phyloP scores from a whole-genome alignment of 2,329 filamentous ascomycete genomes.

The Botrytis fragariae region DNA sequence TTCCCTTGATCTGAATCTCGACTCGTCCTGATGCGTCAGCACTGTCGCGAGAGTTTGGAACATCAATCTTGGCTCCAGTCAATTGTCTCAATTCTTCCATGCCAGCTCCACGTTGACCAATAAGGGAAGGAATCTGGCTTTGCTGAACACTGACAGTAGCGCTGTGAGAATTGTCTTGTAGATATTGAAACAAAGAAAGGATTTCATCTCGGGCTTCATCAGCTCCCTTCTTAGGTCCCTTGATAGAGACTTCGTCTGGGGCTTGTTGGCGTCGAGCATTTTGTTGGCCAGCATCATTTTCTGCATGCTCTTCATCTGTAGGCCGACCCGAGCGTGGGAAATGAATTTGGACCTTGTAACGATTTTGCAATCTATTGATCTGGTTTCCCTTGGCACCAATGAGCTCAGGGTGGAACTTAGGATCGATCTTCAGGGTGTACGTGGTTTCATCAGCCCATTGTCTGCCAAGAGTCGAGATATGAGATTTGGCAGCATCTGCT shows the following conservation, averaged over 20 bases:
- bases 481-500: constrained; percentile 78
- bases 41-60: constrained; percentile 76
- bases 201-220: constrained; percentile 92
- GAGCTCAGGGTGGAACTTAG: constrained; percentile 89
- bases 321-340: constrained; percentile 73
- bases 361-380: constrained; percentile 87
- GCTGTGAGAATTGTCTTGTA: constrained; percentile 80
- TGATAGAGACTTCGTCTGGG: constrained; percentile 84
- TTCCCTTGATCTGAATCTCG: constrained; percentile 89
- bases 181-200: constrained; percentile 81
- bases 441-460: constrained; percentile 89
- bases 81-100: constrained; percentile 85
- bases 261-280: constrained; percentile 66
- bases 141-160: constrained; percentile 82
- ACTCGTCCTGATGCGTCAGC: constrained; percentile 65
- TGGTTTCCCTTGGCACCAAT: constrained; percentile 86
- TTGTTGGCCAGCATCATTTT: constrained; percentile 68
- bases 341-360: constrained; percentile 92
- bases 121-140: constrained; percentile 88
- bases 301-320: constrained; percentile 66
- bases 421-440: constrained; percentile 82
- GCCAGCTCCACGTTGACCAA: constrained; percentile 83
- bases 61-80: constrained; percentile 87
- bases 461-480: constrained; percentile 76
- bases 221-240: constrained; percentile 88